Evolutionary conservation across 176 grass and related monocot species (phyloP).

Genomic region (Alloteropsis semialata): DNA sequence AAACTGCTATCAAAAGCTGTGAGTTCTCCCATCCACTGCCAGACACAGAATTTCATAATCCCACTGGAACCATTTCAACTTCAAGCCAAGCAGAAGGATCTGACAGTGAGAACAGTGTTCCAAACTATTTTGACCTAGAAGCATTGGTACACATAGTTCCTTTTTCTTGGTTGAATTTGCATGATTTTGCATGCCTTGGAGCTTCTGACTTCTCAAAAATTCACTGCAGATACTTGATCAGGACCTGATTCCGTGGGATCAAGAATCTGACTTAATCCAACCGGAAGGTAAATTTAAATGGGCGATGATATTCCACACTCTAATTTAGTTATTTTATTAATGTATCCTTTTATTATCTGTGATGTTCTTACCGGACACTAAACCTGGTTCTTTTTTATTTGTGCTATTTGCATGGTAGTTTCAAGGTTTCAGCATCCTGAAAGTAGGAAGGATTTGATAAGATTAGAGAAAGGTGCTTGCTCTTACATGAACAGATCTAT

Average conservation of each 20-base stretch:
- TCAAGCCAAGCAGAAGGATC: conserved; percentile 38
- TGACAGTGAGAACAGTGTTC: conserved; percentile 43
- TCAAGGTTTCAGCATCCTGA: conserved; percentile 60
- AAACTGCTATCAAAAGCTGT: conserved; percentile 14
- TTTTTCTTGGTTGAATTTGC: conserved; percentile 23
- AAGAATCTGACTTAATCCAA: conserved; percentile 45
- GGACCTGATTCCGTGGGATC: conserved; percentile 50
- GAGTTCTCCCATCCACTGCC: conserved; percentile 1
- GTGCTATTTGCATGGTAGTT: conserved; percentile 38
- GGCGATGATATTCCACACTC: conserved; percentile 19
- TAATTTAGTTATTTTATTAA: not conserved
- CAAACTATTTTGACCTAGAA: conserved; percentile 57
- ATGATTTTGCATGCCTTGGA: conserved; percentile 1
- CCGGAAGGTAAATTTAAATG: conserved; percentile 48
- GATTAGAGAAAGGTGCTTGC: conserved; percentile 62
- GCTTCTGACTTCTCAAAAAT: conserved; percentile 8
- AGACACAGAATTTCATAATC: conserved; percentile 22
- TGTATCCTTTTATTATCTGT: not conserved
- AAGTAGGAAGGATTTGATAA: conserved; percentile 59
- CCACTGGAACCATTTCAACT: conserved; percentile 16
- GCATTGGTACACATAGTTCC: conserved; percentile 45
- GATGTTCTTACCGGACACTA: conserved; percentile 2
- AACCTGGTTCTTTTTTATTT: not conserved
- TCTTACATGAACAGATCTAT: conserved; percentile 74
- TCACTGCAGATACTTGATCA: conserved; percentile 48